Base-by-base conservation (phyloP, 345 rosid genomes). In the Excoecaria agallocha region DNA sequence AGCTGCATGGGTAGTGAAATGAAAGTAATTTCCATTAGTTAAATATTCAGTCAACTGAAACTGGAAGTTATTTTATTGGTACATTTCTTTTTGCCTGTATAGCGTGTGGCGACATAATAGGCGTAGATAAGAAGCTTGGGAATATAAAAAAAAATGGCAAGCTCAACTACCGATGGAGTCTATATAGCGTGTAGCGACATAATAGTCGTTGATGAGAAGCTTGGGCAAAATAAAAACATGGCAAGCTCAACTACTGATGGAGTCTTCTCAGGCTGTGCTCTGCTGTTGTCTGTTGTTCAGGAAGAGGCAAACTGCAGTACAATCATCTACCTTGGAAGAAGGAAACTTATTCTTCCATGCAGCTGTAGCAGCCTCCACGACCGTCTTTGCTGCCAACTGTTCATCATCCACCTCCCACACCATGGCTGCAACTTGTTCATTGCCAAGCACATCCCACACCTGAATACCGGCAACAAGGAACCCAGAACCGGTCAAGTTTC, bases 361-460 rank as follows among this genome's bases (percentile, higher is more conserved):
- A 1, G 78, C 81, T 0, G 60, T 75, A 8, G 98, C 97, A 20
- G 89, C 91, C 65, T 91, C 89, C 17, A 87, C 85, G 75, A 91
- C 85, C 0, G 90, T 87, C 69, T 80, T 85, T 0, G 94, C 90
- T 0, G 88, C 96, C 11, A 57, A 85, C 67, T 74, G 65, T 55
- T 84, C 87, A 12, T 37, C 79, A 24, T 60, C 83, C 0, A 91
- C 87, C 8, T 77, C 74, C 86, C 79, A 54, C 46, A 85, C 92
- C 41, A 86, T 83, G 12, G 86, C 75, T 0, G 82, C 86, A 17
- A 90, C 96, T 77, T 93, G 83, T 17, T 82, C 76, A 80, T 90
- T 91, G 58, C 84, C 84, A 38, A 93, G 92, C 71, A 89, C 97
- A 85, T 93, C 97, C 90, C 93, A 91, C 50, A 91, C 89, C 94